Percentiles rank a stretch among this genome's conserved stretches.
These are phyloP conservation scores for Yamadazyma trypodendri DNA, from an alignment of 1,139 yeast genomes.

Conservation along the genomic window DNA sequence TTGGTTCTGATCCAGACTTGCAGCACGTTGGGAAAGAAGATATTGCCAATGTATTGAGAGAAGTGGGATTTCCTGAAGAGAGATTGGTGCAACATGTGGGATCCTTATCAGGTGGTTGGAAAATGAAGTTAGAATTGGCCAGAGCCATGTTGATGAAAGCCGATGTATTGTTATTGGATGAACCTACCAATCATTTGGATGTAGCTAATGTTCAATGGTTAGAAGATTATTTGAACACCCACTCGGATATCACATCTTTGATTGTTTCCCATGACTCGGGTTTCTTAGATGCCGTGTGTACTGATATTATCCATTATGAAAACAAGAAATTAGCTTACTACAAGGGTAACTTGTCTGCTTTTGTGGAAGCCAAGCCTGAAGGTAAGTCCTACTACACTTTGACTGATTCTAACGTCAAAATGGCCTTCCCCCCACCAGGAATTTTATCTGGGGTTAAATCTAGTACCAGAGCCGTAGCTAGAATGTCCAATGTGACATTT, in stretches of 20 bases:
- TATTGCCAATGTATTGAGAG: conserved; percentile 70
- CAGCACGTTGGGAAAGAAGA: conserved; percentile 60
- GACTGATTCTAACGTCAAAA: conserved; percentile 87
- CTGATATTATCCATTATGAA: conserved; percentile 95
- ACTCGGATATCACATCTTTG: conserved; percentile 86
- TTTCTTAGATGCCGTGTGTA: conserved; percentile 91
- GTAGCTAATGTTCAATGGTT: conserved; percentile 93
- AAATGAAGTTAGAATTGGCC: conserved; percentile 96
- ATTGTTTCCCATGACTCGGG: conserved; percentile 98
- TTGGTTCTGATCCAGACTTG: conserved; percentile 88
- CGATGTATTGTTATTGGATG: conserved; percentile 89
- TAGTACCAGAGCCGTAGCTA: conserved; percentile 91
- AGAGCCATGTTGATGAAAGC: conserved; percentile 99
- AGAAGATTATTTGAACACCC: conserved; percentile 76
- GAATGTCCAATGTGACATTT: conserved; percentile 82
- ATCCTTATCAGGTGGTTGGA: conserved; percentile 98
- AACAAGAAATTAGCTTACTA: conserved; percentile 92
- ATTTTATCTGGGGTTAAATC: conserved; percentile 94
- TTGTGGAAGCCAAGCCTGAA: conserved; percentile 90
- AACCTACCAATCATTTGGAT: conserved; percentile 98
- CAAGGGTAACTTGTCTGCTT: conserved; percentile 92
- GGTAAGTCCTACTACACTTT: conserved; percentile 96
- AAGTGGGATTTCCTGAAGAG: conserved; percentile 90
- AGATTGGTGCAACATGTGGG: conserved; percentile 90
- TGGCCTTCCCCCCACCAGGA: conserved; percentile 99